Conservation (phyloP, 805 yeast species). For the Hanseniaspora mollemarum region DNA sequence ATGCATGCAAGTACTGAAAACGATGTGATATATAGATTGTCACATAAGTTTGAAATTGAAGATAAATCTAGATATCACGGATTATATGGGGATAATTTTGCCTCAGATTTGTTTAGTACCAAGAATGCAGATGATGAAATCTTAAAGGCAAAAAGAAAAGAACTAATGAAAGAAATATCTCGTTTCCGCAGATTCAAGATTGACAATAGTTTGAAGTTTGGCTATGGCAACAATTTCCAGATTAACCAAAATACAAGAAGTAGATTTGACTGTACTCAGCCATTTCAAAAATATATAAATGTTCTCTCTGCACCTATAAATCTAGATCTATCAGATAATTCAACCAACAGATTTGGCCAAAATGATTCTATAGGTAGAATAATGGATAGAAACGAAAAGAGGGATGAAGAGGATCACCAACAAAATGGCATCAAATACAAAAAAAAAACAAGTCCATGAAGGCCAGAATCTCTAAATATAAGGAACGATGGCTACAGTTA, state of each 20-base stretch:
- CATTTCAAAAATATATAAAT: not conserved
- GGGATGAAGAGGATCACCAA: not conserved
- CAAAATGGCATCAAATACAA: not conserved
- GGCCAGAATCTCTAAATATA: too few relatives aligned
- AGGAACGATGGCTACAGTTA: too few relatives aligned
- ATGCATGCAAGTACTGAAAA: not conserved
- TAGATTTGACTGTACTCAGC: not conserved
- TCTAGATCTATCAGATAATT: not conserved
- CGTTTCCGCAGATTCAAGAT: constrained; percentile 9
- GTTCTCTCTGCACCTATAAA: not conserved
- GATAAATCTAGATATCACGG: constrained; percentile 1
- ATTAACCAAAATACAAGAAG: not conserved
- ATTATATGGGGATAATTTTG: not conserved
- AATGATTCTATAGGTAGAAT: not conserved
- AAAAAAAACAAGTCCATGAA: not conserved
- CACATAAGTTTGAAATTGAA: constrained; percentile 5
- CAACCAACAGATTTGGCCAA: not conserved
- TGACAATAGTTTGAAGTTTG: not conserved
- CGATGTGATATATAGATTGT: constrained; percentile 1
- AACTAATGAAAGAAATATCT: constrained; percentile 6
- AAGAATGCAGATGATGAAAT: not conserved
- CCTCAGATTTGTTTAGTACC: not conserved
- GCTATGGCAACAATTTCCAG: not conserved
- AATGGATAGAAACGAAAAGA: not conserved
- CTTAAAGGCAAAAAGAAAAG: not conserved